These are phyloP conservation scores for Nakaseomyces delphensis DNA, from an alignment of 1,139 yeast genomes.

Conservation along the genomic window DNA sequence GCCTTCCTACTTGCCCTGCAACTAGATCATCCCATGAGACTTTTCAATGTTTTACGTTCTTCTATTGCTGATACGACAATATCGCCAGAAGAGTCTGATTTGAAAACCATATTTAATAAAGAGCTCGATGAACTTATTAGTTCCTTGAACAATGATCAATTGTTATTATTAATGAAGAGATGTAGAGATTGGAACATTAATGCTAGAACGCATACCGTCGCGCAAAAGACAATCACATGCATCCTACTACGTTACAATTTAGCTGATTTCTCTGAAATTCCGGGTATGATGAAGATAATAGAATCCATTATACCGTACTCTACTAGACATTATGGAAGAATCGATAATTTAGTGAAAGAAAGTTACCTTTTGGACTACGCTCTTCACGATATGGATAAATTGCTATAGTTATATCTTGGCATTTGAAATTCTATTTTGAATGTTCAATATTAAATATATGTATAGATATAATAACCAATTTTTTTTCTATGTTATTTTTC, in stretches of 20 bases:
- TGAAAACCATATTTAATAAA: constrained; percentile 41
- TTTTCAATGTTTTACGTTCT: constrained; percentile 59
- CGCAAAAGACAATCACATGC: constrained; percentile 67
- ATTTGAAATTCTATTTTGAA: background rate
- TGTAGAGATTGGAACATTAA: constrained; percentile 94
- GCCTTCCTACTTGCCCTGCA: constrained; percentile 83
- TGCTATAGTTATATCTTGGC: constrained; percentile 14
- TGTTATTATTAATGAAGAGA: constrained; percentile 55
- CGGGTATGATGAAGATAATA: constrained; percentile 58
- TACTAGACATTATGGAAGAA: constrained; percentile 70
- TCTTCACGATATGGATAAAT: constrained; percentile 62
- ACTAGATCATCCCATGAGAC: constrained; percentile 76
- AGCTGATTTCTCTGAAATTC: constrained; percentile 51
- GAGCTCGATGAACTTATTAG: constrained; percentile 61
- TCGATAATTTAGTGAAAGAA: constrained; percentile 74
- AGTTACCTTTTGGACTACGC: constrained; percentile 81
- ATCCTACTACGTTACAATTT: constrained; percentile 48
- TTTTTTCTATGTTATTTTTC: too few relatives aligned
- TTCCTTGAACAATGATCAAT: constrained; percentile 49
- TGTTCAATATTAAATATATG: background rate
- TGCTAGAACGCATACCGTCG: constrained; percentile 66
- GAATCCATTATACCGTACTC: constrained; percentile 77
- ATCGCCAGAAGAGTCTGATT: constrained; percentile 32
- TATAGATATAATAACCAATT: background rate
- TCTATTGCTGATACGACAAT: constrained; percentile 34